phyloP scores from a whole-genome alignment of 352 stramenopile species.

The Phytophthora boehmeriae region DNA sequence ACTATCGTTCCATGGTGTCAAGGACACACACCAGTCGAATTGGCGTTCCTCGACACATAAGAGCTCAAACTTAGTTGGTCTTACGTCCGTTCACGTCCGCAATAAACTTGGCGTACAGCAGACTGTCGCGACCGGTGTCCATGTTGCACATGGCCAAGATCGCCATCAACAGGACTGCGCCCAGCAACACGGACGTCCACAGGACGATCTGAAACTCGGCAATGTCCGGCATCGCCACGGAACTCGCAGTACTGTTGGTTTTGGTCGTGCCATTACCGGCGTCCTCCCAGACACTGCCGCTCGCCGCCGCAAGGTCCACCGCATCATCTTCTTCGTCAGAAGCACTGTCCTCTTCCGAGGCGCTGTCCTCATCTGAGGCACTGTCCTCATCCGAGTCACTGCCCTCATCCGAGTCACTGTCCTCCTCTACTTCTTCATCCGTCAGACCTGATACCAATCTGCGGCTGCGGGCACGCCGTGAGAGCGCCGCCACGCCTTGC shows the following conservation, averaged over 20 bases:
- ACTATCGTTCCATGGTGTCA: constrained; percentile 16
- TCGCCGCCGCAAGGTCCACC: constrained; percentile 23
- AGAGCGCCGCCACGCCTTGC: constrained; percentile 30
- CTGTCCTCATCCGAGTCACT: constrained; percentile 8
- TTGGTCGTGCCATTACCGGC: constrained; percentile 26
- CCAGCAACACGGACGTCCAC: constrained; percentile 77
- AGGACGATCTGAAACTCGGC: constrained; percentile 84
- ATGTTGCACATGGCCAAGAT: constrained; percentile 76
- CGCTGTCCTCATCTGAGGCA: no score
- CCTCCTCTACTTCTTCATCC: constrained; percentile 15
- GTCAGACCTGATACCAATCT: constrained; percentile 26
- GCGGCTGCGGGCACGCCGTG: constrained; percentile 28
- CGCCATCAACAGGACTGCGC: constrained; percentile 47
- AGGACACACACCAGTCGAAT: constrained; percentile 8
- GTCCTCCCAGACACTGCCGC: constrained; percentile 27
- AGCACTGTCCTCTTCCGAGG: constrained; percentile 10
- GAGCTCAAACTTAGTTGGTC: constrained; percentile 43
- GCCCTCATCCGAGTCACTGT: constrained; percentile 16
- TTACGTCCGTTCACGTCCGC: constrained; percentile 59
- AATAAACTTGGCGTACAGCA: constrained; percentile 89
- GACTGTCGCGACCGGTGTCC: constrained; percentile 72
- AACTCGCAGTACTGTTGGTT: constrained; percentile 34
- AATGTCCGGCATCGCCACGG: constrained; percentile 65
- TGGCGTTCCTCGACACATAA: constrained; percentile 3
- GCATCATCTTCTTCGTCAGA: constrained; percentile 19